Evolutionary conservation across 2,329 filamentous ascomycete species (phyloP).

Genomic region (Alternaria gaisen): DNA sequence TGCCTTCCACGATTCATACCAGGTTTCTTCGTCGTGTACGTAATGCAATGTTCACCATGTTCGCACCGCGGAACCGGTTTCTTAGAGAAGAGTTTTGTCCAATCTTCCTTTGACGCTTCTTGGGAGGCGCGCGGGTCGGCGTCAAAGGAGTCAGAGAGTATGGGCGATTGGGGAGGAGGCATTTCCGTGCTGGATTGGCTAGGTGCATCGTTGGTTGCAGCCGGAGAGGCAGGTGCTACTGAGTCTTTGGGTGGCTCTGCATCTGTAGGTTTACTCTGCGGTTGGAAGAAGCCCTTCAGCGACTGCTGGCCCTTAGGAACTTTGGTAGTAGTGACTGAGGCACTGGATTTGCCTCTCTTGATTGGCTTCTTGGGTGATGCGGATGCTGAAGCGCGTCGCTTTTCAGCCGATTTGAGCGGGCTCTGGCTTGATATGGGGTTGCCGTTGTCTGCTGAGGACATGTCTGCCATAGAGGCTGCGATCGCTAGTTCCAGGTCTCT

Average conservation of each 20-base stretch:
- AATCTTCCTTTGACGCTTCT: constrained; percentile 74
- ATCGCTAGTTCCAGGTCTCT: constrained; percentile 19
- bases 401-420: constrained; percentile 40
- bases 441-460: constrained; percentile 11
- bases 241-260: constrained; percentile 8
- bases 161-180: constrained; percentile 6
- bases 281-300: constrained; percentile 77
- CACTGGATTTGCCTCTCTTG: constrained; percentile 63
- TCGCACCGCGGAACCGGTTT: constrained; percentile 81
- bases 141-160: constrained; percentile 11
- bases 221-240: constrained; percentile 7
- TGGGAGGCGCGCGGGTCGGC: constrained; percentile 59
- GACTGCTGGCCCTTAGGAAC: constrained; percentile 64
- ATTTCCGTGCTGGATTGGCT: constrained; percentile 11
- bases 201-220: constrained; percentile 7
- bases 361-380: constrained; percentile 29
- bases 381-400: constrained; percentile 37
- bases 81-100: constrained; percentile 84
- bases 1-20: constrained; percentile 78
- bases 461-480: constrained; percentile 12
- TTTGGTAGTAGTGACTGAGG: constrained; percentile 28
- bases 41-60: constrained; percentile 87
- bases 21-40: constrained; percentile 83
- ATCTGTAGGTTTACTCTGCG: constrained; percentile 46
- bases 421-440: constrained; percentile 13